Conservation (phyloP, 2,329 filamentous ascomycete genomes). For the Monosporascus sp. region DNA sequence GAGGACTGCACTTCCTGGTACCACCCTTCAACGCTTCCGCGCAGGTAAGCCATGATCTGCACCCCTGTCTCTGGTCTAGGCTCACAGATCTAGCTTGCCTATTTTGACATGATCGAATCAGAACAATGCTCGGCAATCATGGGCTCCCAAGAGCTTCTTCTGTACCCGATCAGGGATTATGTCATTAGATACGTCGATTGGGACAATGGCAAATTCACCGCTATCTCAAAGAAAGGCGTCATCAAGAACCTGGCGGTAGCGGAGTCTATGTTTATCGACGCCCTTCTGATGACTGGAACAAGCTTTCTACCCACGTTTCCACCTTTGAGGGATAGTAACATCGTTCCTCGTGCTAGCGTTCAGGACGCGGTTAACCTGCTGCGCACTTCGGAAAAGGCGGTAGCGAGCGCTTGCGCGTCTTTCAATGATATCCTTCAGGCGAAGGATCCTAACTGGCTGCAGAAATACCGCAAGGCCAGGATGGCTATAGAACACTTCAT, state of each 20-base stretch:
- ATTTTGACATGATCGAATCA: slow-evolving; percentile 64
- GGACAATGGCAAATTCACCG: slow-evolving; percentile 59
- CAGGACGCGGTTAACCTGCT: slow-evolving; percentile 76
- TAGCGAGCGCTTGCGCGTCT: slow-evolving; percentile 68
- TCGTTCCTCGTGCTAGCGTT: slow-evolving; percentile 57
- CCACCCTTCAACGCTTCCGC: slow-evolving; percentile 85
- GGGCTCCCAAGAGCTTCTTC: slow-evolving; percentile 77
- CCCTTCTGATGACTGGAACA: slow-evolving; percentile 76
- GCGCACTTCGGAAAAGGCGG: slow-evolving; percentile 62
- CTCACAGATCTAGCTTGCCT: slow-evolving; percentile 59
- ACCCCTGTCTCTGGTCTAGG: slow-evolving; percentile 11
- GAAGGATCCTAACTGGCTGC: slow-evolving; percentile 70
- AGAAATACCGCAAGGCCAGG: slow-evolving; percentile 80
- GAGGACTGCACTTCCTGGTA: slow-evolving; percentile 70
- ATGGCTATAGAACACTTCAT: slow-evolving; percentile 86
- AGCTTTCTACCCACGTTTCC: slow-evolving; percentile 77
- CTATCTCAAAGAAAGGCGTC: slow-evolving; percentile 62
- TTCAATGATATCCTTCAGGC: slow-evolving; percentile 75
- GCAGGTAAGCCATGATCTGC: slow-evolving; percentile 54
- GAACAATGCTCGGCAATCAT: slow-evolving; percentile 72
- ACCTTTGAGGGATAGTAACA: slow-evolving; percentile 57
- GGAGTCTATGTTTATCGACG: slow-evolving; percentile 76
- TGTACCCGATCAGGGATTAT: slow-evolving; percentile 77
- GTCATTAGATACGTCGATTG: slow-evolving; percentile 66
- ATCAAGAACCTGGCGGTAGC: slow-evolving; percentile 62